phyloP scores from a whole-genome alignment of 2,329 filamentous ascomycete genomes.

The Colletotrichum sp. region DNA sequence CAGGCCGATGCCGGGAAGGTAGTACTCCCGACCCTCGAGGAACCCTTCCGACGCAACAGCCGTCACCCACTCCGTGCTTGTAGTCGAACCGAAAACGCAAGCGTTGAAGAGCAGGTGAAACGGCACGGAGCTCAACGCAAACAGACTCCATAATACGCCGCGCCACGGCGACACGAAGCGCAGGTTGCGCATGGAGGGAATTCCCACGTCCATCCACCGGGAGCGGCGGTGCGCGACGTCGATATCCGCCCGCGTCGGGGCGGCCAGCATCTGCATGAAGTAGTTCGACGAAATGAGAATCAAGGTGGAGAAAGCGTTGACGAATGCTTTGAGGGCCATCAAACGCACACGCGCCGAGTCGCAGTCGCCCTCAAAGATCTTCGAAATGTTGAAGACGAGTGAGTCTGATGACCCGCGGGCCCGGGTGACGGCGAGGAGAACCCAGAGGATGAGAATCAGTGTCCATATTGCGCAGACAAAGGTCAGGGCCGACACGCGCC shows the following conservation, averaged over 20 bases:
- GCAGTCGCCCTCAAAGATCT: background rate
- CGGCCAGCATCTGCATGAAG: conserved; percentile 23
- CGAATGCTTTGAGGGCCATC: conserved; percentile 30
- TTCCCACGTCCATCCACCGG: conserved; percentile 49
- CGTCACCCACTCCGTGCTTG: background rate
- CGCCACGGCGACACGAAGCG: conserved; percentile 22
- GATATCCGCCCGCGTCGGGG: conserved; percentile 14
- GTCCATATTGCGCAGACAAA: background rate
- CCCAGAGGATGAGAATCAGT: accelerated
- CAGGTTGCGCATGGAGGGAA: conserved; percentile 44
- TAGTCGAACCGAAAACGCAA: conserved; percentile 6
- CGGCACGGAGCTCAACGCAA: conserved; percentile 29
- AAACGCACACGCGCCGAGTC: background rate
- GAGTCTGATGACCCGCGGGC: background rate
- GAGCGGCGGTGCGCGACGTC: conserved; percentile 48
- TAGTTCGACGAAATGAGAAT: conserved; percentile 20
- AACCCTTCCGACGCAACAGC: background rate
- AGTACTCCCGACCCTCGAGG: conserved; percentile 18
- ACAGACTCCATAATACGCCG: conserved; percentile 21
- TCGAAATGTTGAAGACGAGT: background rate
- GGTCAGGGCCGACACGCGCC: background rate
- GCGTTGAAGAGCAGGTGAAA: conserved; percentile 31
- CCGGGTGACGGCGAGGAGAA: background rate
- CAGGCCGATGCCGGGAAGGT: background rate
- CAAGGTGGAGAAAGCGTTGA: conserved; percentile 40